phyloP scores from a whole-genome alignment of 1,139 yeast genomes.

The Meyerozyma guilliermondii region DNA sequence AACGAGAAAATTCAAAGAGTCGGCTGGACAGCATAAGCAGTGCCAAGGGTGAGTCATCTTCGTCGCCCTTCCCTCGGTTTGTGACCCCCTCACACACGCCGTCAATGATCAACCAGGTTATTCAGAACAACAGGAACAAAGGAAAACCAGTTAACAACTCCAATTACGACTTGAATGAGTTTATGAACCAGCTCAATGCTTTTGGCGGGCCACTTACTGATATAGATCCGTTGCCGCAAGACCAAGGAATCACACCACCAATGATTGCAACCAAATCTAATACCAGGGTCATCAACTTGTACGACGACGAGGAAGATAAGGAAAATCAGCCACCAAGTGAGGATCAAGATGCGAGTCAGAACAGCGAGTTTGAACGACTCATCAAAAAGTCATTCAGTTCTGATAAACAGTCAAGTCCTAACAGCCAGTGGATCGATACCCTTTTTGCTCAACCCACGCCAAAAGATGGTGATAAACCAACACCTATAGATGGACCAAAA shows the following conservation, averaged over 20 bases:
- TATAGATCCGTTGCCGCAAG: constrained; percentile 45
- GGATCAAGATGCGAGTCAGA: constrained; percentile 6
- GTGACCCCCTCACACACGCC: constrained; percentile 44
- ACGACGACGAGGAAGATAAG: constrained; percentile 36
- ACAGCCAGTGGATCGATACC: constrained; percentile 31
- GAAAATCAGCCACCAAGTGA: constrained; percentile 38
- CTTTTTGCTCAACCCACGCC: constrained; percentile 44
- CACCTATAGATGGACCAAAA: constrained; percentile 23
- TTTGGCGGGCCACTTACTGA: constrained; percentile 54
- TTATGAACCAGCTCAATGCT: constrained; percentile 43
- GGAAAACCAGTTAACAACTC: constrained; percentile 15
- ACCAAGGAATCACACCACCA: constrained; percentile 37
- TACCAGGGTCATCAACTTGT: constrained; percentile 40
- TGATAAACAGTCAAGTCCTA: constrained; percentile 26
- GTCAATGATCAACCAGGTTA: constrained; percentile 39
- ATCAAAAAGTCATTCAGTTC: constrained; percentile 32
- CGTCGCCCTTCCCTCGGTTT: constrained; percentile 24
- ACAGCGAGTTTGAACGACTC: constrained; percentile 35
- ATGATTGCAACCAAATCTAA: constrained; percentile 46
- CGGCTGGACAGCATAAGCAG: constrained; percentile 10
- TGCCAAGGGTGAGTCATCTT: constrained; percentile 18
- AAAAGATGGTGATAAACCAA: constrained; percentile 23
- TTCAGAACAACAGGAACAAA: constrained; percentile 20
- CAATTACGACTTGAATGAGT: constrained; percentile 41
- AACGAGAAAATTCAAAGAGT: constrained; percentile 16